A percentile compares a stretch with the other conserved stretches of the same genome.
These are phyloP conservation scores for Amanita rubescens DNA, from an alignment of 768 basidiomycete genomes.

Conservation along the genomic window DNA sequence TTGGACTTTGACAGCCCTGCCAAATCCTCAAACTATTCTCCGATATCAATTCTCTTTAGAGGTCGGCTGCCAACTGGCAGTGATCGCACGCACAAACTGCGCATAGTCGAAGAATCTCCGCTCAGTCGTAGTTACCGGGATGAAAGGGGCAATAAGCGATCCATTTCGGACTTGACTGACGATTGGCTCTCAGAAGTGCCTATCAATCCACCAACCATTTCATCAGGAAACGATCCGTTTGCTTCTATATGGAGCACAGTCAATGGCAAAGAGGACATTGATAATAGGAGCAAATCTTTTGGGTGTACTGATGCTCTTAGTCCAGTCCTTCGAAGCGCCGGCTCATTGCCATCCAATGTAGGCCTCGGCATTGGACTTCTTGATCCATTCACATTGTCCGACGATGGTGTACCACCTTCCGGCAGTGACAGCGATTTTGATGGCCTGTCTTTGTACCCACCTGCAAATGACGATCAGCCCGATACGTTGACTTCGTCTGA, in stretches of 20 bases:
- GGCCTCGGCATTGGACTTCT: conserved; percentile 48
- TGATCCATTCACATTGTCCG: conserved; percentile 44
- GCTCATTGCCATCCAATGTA: conserved; percentile 24
- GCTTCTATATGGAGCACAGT: conserved; percentile 31
- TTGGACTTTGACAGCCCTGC: conserved; percentile 25
- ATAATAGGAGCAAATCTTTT: conserved; percentile 15
- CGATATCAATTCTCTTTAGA: conserved; percentile 32
- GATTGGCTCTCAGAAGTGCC: conserved; percentile 34
- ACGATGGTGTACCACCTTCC: conserved; percentile 8
- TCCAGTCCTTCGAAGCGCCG: conserved; percentile 42
- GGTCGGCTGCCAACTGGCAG: conserved; percentile 26
- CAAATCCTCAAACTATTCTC: conserved; percentile 24
- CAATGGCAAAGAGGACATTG: conserved; percentile 2
- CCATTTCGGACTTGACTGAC: conserved; percentile 30
- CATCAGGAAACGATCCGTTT: conserved; percentile 37
- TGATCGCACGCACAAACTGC: conserved; percentile 18
- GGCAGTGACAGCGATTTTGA: conserved; percentile 26
- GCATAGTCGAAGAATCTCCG: conserved; percentile 39
- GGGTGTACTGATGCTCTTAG: conserved; percentile 38
- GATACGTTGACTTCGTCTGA: conserved; percentile 11
- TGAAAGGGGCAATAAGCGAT: conserved; percentile 19
- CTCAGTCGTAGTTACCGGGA: conserved; percentile 25
- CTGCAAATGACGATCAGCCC: conserved; percentile 22
- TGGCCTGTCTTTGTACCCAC: conserved; percentile 22
- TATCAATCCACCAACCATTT: conserved; percentile 17